Evolutionary conservation across 768 basidiomycete species (phyloP).

Genomic region (Termitomyces sp.): DNA sequence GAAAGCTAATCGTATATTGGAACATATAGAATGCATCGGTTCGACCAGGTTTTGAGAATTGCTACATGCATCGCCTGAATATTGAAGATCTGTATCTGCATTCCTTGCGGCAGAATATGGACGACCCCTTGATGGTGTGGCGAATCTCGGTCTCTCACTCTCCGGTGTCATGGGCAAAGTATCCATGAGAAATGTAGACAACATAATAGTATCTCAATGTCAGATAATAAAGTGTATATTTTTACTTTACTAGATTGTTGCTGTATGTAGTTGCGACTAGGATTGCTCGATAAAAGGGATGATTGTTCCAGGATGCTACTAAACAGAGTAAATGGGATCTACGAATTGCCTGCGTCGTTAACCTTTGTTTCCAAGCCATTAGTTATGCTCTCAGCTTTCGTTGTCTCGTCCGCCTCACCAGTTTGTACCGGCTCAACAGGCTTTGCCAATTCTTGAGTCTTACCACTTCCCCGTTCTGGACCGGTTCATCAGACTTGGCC

Average conservation of each 20-base stretch:
- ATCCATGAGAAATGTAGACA: neutral
- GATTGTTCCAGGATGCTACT: neutral
- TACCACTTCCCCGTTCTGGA: constrained; percentile 1
- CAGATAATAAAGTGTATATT: neutral
- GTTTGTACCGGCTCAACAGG: neutral
- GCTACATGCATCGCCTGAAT: neutral
- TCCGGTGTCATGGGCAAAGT: constrained; percentile 1
- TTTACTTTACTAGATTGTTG: neutral
- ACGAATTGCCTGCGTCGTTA: constrained; percentile 8
- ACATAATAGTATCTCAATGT: neutral
- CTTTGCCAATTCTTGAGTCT: neutral
- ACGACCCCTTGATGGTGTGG: constrained; percentile 9
- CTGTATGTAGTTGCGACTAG: neutral
- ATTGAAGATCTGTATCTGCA: constrained; percentile 11
- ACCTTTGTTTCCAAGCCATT: neutral
- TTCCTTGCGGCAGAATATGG: constrained; percentile 4
- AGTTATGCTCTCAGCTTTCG: neutral
- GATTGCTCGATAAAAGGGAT: neutral
- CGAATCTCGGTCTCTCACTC: constrained; percentile 7
- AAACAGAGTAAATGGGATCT: neutral
- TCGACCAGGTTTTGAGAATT: constrained; percentile 6
- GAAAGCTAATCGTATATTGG: neutral
- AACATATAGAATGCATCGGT: neutral
- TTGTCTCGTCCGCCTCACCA: neutral
- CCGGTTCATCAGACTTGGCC: neutral